A percentile compares a stretch with the other conserved stretches of the same genome.
phyloP scores from a whole-genome alignment of 2,329 filamentous ascomycete genomes.

The Claviceps sorghi region DNA sequence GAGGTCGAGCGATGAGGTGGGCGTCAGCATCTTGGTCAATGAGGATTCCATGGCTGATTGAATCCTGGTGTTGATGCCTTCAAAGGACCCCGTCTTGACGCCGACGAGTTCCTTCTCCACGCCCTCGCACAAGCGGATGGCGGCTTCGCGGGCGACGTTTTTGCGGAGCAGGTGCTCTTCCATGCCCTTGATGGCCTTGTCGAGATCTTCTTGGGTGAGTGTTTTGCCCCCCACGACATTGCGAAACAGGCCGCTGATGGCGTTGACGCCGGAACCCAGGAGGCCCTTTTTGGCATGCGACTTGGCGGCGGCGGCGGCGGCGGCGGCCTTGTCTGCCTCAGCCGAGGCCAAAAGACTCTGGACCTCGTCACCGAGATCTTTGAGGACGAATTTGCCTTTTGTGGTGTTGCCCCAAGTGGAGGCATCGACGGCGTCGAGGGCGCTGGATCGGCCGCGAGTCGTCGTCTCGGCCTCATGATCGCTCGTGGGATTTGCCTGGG shows the following conservation, averaged over 20 bases:
- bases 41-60: conserved; percentile 82
- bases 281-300: conserved; percentile 44
- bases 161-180: conserved; percentile 88
- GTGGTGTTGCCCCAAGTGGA: conserved; percentile 74
- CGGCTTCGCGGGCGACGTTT: conserved; percentile 91
- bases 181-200: conserved; percentile 90
- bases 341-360: conserved; percentile 74
- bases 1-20: conserved; percentile 85
- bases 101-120: conserved; percentile 83
- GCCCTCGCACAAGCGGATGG: conserved; percentile 75
- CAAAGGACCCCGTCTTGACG: conserved; percentile 82
- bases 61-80: conserved; percentile 72
- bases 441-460: conserved; percentile 35
- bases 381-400: conserved; percentile 87
- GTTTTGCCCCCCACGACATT: conserved; percentile 93
- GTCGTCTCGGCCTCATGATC: conserved; percentile 38
- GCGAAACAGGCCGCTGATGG: conserved; percentile 76
- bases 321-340: conserved; percentile 45
- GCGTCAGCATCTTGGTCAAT: conserved; percentile 86
- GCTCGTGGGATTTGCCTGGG: conserved; percentile 35
- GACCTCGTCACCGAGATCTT: conserved; percentile 86
- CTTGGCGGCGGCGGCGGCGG: conserved; percentile 26
- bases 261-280: conserved; percentile 64
- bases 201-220: conserved; percentile 73
- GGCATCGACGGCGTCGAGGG: conserved; percentile 60